These are phyloP conservation scores for Ogataea paraovalis DNA, from an alignment of 805 yeast genomes.

Conservation along the genomic window DNA sequence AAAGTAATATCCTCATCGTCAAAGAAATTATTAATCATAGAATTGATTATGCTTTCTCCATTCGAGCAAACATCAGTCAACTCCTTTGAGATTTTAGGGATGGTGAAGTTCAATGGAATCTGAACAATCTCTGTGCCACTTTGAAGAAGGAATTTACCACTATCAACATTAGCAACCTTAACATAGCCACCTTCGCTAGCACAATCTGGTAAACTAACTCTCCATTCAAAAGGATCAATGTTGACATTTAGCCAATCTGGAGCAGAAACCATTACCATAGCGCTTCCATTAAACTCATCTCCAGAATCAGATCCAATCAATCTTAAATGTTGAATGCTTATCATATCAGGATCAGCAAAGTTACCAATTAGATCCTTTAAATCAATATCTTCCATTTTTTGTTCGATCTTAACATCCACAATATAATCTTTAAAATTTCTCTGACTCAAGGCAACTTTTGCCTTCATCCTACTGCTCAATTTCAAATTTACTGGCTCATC, in stretches of 20 bases:
- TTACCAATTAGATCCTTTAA: background rate
- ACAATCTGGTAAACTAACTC: constrained; percentile 8
- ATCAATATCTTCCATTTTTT: background rate
- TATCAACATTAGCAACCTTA: background rate
- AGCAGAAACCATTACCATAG: background rate
- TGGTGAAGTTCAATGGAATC: constrained; percentile 3
- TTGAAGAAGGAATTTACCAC: background rate
- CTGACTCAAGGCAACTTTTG: background rate
- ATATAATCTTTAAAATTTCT: background rate
- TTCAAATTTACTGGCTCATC: background rate
- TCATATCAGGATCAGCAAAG: background rate
- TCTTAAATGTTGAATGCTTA: background rate
- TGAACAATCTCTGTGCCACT: background rate
- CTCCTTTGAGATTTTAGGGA: constrained; percentile 8
- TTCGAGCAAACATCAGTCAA: constrained; percentile 7
- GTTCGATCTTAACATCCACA: background rate
- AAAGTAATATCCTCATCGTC: background rate
- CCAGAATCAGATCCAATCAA: constrained; percentile 3
- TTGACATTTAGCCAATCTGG: background rate
- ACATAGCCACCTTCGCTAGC: background rate
- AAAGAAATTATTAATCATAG: background rate
- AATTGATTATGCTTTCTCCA: background rate
- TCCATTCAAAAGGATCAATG: constrained; percentile 6
- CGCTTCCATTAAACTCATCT: constrained; percentile 3
- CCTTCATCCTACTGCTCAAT: background rate